A percentile compares a stretch with the other conserved stretches of the same genome.
These are phyloP conservation scores for Daldinia vernicosa DNA, from an alignment of 495 filamentous ascomycete species.

Conservation along the genomic window DNA sequence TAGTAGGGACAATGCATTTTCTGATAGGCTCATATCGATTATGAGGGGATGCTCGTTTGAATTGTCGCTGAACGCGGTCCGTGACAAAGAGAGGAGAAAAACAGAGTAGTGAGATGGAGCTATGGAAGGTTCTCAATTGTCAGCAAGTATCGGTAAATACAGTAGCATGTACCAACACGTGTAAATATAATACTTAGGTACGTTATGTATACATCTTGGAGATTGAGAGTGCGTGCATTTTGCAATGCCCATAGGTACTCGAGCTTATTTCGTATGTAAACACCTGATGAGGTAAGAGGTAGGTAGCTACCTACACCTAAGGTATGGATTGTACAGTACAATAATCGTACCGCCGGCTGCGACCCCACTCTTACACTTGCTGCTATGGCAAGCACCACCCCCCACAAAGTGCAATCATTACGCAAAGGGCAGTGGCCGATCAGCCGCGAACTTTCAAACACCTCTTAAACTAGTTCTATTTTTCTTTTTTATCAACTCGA, in stretches of 20 bases:
- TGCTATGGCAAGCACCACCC: conserved; percentile 23
- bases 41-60: background rate
- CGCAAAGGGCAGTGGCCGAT: conserved; percentile 40
- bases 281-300: background rate
- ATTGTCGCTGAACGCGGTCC: conserved; percentile 2
- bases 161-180: background rate
- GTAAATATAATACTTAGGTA: too few species aligned
- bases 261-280: too few species aligned
- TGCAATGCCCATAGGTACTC: too few species aligned
- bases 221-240: too few species aligned
- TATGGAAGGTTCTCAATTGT: background rate
- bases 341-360: background rate
- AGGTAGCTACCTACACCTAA: background rate
- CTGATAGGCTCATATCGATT: background rate
- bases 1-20: background rate
- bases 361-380: conserved; percentile 11
- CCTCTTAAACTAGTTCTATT: conserved; percentile 24
- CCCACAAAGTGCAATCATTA: conserved; percentile 37
- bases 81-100: background rate
- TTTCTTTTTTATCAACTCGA: conserved; percentile 28
- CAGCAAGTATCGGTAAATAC: background rate
- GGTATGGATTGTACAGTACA: background rate
- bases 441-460: conserved; percentile 41
- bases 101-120: background rate
- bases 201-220: background rate